A percentile compares a stretch with the other conserved stretches of the same genome.
Evolutionary conservation across 139 green algal species (phyloP).

Genomic region (Chlorella vulgaris): DNA sequence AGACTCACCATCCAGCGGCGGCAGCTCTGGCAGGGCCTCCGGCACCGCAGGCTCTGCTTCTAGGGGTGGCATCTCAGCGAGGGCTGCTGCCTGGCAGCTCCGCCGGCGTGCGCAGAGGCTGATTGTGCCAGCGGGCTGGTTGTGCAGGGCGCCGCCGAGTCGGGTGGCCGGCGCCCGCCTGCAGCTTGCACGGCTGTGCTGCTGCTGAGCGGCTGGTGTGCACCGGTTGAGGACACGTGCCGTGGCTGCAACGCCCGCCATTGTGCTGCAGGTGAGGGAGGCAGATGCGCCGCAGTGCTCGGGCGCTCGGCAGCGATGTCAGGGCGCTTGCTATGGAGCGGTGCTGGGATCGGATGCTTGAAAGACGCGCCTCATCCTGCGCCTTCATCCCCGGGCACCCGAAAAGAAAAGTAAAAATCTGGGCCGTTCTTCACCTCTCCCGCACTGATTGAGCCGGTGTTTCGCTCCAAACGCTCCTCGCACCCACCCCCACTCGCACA

Average conservation of each 20-base stretch:
- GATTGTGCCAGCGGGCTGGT: neutral
- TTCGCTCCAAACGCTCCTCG: neutral
- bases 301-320: too few species aligned
- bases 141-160: neutral
- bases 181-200: neutral
- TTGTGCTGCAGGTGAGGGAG: too few species aligned
- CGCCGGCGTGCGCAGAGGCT: neutral
- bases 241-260: too few species aligned
- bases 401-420: too few species aligned
- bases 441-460: neutral
- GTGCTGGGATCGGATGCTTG: too few species aligned
- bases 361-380: too few species aligned
- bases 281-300: too few species aligned
- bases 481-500: neutral
- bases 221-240: neutral
- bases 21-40: neutral
- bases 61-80: neutral
- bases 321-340: too few species aligned
- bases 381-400: too few species aligned
- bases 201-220: neutral
- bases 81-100: neutral
- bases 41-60: neutral
- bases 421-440: neutral
- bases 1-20: constrained; percentile 13
- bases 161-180: neutral